A percentile compares a stretch with the other conserved stretches of the same genome.
Conservation (phyloP, 306 rosid genomes). For the Prunus mume region DNA sequence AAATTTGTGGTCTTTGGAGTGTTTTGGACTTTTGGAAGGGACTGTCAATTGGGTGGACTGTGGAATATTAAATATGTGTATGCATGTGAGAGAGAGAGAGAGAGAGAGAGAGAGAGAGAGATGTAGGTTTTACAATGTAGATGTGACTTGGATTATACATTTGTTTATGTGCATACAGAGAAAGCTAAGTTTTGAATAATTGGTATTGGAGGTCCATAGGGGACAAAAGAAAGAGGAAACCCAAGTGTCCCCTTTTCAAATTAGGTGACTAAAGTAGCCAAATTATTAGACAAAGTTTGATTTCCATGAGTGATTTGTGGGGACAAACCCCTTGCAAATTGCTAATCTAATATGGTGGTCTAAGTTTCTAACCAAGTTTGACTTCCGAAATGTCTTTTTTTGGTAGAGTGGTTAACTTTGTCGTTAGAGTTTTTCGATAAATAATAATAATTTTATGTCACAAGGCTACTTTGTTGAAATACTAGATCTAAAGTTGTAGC, state of each 20-base stretch:
- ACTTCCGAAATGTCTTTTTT: background rate
- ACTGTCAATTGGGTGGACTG: slow-evolving; percentile 14
- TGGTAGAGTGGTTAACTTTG: slow-evolving; percentile 8
- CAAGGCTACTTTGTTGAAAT: background rate
- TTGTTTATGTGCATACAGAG: background rate
- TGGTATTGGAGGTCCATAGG: background rate
- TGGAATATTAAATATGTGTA: background rate
- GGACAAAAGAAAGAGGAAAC: slow-evolving; percentile 6
- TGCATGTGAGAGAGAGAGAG: background rate
- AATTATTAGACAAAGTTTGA: slow-evolving; percentile 18
- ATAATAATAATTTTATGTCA: background rate
- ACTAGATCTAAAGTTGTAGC: too few species aligned
- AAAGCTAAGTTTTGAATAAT: slow-evolving; percentile 16
- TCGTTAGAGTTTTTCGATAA: background rate
- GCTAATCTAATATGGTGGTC: background rate
- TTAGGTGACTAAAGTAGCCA: slow-evolving; percentile 38
- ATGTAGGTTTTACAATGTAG: background rate
- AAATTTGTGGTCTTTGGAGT: slow-evolving; percentile 1
- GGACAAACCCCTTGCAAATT: slow-evolving; percentile 3
- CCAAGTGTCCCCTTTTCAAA: slow-evolving; percentile 14
- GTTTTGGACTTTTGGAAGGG: slow-evolving; percentile 4
- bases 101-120: background rate
- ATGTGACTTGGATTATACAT: slow-evolving; percentile 1
- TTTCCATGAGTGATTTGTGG: background rate
- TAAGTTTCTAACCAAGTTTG: slow-evolving; percentile 8